Evolutionary conservation across 2,329 filamentous ascomycete species (phyloP).

Genomic region (Trichoderma sp.): DNA sequence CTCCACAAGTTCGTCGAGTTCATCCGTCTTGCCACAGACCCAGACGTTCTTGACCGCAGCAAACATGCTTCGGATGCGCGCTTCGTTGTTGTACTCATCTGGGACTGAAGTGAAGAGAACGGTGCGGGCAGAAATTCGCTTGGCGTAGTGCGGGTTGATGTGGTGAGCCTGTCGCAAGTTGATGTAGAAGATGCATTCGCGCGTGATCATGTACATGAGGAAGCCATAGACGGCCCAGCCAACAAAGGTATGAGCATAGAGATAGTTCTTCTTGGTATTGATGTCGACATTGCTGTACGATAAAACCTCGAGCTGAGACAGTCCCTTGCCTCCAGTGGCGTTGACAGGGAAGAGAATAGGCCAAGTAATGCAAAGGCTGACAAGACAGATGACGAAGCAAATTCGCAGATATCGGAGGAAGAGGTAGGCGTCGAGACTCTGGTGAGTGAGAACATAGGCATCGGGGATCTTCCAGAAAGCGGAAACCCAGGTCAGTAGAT

Average conservation of each 20-base stretch:
- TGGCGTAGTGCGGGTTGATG: conserved; percentile 80
- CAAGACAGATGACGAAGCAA: conserved; percentile 74
- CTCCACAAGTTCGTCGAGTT: conserved; percentile 76
- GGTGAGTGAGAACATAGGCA: conserved; percentile 80
- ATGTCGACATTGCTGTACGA: conserved; percentile 50
- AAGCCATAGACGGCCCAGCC: conserved; percentile 86
- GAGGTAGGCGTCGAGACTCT: conserved; percentile 86
- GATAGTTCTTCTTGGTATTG: conserved; percentile 62
- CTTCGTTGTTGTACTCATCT: conserved; percentile 72
- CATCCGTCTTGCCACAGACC: conserved; percentile 74
- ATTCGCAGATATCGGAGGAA: conserved; percentile 85
- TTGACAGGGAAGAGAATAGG: conserved; percentile 85
- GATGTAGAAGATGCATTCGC: conserved; percentile 91
- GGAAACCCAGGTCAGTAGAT: conserved; percentile 64
- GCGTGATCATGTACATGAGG: conserved; percentile 84
- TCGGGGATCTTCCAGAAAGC: conserved; percentile 69
- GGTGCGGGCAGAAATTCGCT: conserved; percentile 84
- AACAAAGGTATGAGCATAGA: conserved; percentile 80
- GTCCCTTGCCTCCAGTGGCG: conserved; percentile 71
- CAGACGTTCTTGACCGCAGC: conserved; percentile 82
- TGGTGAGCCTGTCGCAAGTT: conserved; percentile 93
- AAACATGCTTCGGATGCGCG: conserved; percentile 75
- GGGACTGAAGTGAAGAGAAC: conserved; percentile 93
- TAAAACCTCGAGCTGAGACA: conserved; percentile 62
- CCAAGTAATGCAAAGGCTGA: conserved; percentile 82